Percentiles rank a stretch among this genome's conserved stretches.
phyloP scores from a whole-genome alignment of 495 filamentous ascomycete species.

The Tuber umbilicatum region DNA sequence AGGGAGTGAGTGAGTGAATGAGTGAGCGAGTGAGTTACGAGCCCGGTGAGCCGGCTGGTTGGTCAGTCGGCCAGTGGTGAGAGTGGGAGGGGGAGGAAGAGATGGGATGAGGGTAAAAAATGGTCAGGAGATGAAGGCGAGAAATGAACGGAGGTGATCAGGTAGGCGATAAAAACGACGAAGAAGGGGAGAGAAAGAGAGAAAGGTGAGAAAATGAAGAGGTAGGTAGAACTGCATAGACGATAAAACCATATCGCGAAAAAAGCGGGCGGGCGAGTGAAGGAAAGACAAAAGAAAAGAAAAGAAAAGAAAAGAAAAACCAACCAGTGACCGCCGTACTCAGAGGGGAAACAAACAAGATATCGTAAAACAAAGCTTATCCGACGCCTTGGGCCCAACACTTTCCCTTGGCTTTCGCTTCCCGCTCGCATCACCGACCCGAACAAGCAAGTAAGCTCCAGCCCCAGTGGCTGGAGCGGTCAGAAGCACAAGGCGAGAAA shows the following conservation, averaged over 20 bases:
- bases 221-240: not conserved
- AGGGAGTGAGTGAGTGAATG: not conserved
- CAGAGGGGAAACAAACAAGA: not conserved
- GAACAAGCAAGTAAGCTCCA: not conserved
- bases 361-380: not conserved
- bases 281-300: not conserved
- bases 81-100: not conserved
- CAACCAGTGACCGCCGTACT: not conserved
- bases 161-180: not conserved
- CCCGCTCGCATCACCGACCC: not conserved
- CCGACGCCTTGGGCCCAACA: not conserved
- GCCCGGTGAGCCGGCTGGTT: not conserved
- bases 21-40: not conserved
- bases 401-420: not conserved
- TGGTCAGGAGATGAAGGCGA: not conserved
- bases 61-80: not conserved
- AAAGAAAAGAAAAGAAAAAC: not conserved
- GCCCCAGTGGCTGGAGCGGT: not conserved
- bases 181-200: too few species aligned
- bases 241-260: slow-evolving; percentile 4
- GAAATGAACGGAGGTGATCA: not conserved
- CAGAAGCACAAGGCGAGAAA: not conserved
- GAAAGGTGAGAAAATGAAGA: not conserved
- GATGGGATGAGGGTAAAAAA: not conserved
- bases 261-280: not conserved